Evolutionary conservation across 1,284 basidiomycete genomes (phyloP), one percentile per base, ranked within the genome.

Genomic region (Cutaneotrichosporon mucoides): DNA sequence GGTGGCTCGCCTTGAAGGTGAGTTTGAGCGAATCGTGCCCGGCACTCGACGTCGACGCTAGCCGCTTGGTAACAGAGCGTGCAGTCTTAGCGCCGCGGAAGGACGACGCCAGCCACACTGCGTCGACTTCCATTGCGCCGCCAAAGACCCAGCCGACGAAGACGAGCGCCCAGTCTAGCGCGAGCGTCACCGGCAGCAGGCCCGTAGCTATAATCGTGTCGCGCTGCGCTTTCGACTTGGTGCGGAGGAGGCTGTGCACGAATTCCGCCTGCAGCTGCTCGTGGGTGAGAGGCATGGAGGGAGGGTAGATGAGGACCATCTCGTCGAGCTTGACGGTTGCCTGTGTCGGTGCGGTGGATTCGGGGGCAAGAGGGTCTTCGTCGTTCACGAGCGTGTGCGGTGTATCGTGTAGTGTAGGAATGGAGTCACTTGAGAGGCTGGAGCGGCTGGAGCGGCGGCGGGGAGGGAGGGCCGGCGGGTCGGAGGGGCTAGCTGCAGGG

Each of bases 111-210:
- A 54, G 54, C 64, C 64, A 65, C 7, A 65, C 56, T 0, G 61
- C 64, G 52, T 65, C 64, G 34, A 65, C 61, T 9, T 65, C 64
- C 33, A 65, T 56, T 7, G 56, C 56, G 13, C 64, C 64, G 43
- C 64, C 64, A 38, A 65, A 65, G 6, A 65, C 54, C 64, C 64
- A 65, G 9, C 64, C 64, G 43, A 63, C 61, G 24, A 65, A 65
- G 24, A 63, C 42, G 11, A 65, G 59, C 16, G 56, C 56, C 64
- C 61, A 63, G 56, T 65, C 64, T 4, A 61, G 46, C 15, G 54
- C 61, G 3, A 55, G 60, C 5, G 46, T 48, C 11, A 48, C 34
- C 10, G 46, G 46, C 9, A 48, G 46, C 6, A 48, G 45, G 0
- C 60, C 62, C 11, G 62, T 66, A 1, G 62, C 65, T 36, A 66